Base-by-base conservation (phyloP, 202 grass and related monocot species). In the Panicum virgatum region DNA sequence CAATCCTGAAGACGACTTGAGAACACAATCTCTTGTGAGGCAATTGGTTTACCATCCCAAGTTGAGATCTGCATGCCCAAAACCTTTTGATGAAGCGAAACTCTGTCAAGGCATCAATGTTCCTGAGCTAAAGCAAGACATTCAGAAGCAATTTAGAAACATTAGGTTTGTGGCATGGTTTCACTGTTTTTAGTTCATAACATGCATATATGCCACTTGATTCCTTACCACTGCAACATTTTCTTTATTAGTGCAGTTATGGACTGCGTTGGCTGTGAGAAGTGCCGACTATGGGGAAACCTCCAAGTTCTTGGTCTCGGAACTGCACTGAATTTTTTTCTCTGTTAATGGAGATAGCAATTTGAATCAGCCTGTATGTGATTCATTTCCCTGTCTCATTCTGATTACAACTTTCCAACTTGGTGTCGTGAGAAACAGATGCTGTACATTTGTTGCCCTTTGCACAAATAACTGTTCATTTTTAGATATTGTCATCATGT, bases 221-320 rank as follows among this genome's bases (percentile, higher is more conserved):
- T 48, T 68, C 30, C 66, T 69, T 27, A 81, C 63, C 2, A 19
- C 25, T 57, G 15, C 14, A 66, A 45, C 20, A 5, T 73, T 66
- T n/a, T 86, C 27, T 8, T 77, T 64, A 51, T 9, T 71, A 99
- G 96, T 89, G 93, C 96, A 26, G 72, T 99, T 62, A 96, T 96
- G 89, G 93, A 96, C 40, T 99, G 96, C 61, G 89, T 96, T 85
- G 92, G 91, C 80, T 99, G 93, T 59, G 96, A 99, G 85, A 96
- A 99, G 82, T 99, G 96, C 64, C 93, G 96, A 36, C 77, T 99
- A 48, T 99, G 96, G 93, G 96, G 96, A 77, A 99, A 99, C 70
- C 96, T 96, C 66, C 93, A 99, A 91, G 96, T 99, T 84, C 91
- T 90, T 66, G 93, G 96, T 84, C 92, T 99, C 27, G 96, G 90